Evolutionary conservation across 78 protist genomes (phyloP).

Genomic region (Polysphondylium violaceum): DNA sequence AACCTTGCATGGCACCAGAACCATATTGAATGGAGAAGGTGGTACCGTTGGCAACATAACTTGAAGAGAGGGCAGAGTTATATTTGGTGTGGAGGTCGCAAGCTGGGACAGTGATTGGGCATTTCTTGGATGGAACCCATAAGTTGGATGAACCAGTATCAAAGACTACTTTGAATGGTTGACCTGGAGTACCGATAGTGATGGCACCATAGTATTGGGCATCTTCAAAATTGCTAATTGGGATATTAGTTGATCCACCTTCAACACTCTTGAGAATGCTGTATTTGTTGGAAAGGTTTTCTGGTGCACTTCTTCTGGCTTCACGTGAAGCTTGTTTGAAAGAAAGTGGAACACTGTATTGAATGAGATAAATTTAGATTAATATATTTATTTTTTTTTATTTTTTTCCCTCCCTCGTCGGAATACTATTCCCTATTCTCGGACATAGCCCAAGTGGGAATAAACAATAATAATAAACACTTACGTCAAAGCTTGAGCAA

Average conservation of each 20-base stretch:
- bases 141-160: slow-evolving; percentile 99
- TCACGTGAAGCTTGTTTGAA: slow-evolving; percentile 12
- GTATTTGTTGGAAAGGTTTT: slow-evolving; percentile 14
- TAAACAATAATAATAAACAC: neutral
- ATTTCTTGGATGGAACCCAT: slow-evolving; percentile 91
- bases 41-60: slow-evolving; percentile 92
- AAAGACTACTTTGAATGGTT: slow-evolving; percentile 94
- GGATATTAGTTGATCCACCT: slow-evolving; percentile 50
- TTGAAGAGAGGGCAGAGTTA: slow-evolving; percentile 81
- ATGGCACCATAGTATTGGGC: slow-evolving; percentile 97
- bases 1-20: slow-evolving; percentile 94
- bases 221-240: slow-evolving; percentile 73
- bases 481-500: slow-evolving; percentile 64
- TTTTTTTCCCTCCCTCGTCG: neutral
- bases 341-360: slow-evolving; percentile 50
- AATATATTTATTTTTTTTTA: neutral
- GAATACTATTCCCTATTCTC: neutral
- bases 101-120: slow-evolving; percentile 80
- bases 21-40: slow-evolving; percentile 95
- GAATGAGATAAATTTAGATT: neutral
- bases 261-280: too few relatives aligned
- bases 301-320: slow-evolving; percentile 58
- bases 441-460: neutral
- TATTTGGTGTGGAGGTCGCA: slow-evolving; percentile 92
- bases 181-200: slow-evolving; percentile 97